phyloP scores from a whole-genome alignment of 2,329 filamentous ascomycete species.

The Alternaria brassicicola region DNA sequence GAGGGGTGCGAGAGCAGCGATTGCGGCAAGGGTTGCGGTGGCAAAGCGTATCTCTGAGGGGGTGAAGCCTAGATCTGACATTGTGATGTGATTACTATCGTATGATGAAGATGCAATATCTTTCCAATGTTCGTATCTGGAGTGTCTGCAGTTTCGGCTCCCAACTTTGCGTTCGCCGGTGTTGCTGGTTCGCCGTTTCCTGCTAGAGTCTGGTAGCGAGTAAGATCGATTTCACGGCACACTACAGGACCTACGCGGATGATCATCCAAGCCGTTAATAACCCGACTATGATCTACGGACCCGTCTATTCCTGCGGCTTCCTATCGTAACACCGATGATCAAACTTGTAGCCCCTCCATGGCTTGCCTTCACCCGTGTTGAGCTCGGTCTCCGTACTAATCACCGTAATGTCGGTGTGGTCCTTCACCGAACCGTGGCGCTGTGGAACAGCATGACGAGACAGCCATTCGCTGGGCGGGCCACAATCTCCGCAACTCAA shows the following conservation, averaged over 20 bases:
- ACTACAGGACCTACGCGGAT: slow-evolving; percentile 4
- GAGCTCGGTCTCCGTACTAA: background rate
- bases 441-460: slow-evolving; percentile 3
- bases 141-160: background rate
- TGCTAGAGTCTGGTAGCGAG: background rate
- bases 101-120: background rate
- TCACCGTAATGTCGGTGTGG: slow-evolving; percentile 4
- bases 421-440: slow-evolving; percentile 5
- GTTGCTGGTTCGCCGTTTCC: background rate
- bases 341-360: background rate
- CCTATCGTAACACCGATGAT: background rate
- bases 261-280: slow-evolving; percentile 1
- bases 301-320: background rate
- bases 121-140: background rate
- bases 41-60: slow-evolving; percentile 25
- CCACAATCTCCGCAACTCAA: background rate
- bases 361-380: background rate
- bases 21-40: slow-evolving; percentile 24
- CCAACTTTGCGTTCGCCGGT: background rate
- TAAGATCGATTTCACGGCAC: background rate
- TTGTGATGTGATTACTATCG: background rate
- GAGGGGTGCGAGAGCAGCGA: slow-evolving; percentile 21
- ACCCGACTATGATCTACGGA: slow-evolving; percentile 1
- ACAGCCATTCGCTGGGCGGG: slow-evolving; percentile 1
- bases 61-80: slow-evolving; percentile 25